Evolutionary conservation across 306 rosid species (phyloP), one percentile per base, ranked within the genome.

Genomic region (Gillenia trifoliata): DNA sequence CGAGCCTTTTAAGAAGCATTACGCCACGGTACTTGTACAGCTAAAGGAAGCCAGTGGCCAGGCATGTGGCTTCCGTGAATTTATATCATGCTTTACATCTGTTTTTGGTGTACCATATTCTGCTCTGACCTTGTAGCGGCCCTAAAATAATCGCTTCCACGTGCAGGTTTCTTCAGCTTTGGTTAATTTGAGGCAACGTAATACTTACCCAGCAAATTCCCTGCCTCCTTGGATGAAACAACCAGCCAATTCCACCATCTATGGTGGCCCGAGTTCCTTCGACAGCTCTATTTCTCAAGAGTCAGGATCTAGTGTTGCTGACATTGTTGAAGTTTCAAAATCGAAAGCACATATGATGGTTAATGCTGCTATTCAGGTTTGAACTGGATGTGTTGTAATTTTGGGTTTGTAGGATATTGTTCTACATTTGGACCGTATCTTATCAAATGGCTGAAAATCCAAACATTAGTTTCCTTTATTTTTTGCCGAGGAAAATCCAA

Each of bases 31-130:
- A 89, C 97, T 89, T 83, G 88, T 91, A 89, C 91, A 88, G 95
- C 95, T 91, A 83, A 88, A 89, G 91, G 95, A 91, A 91, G 97
- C 95, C 95, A 88, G 93, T 89, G 92, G 83, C 84, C 88, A 91
- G 97, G 97, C 97, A 88, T 89, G 97, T 86, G 94, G 93, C 98
- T 90, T 93, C 97, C 92, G 9, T 87, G 75, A 73, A 78, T 86
- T 30, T 82, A 71, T 75, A 70, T 65, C 36, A 36, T 47, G 68
- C 47, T 65, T 71, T 40, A n/a, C 6, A 19, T 74, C 45, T 75
- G 62, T 9, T 56, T 74, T 65, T 23, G 33, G 16, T 60, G 23
- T 75, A 47, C 34, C 47, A 70, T 50, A 71, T 56, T 75, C 71
- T 79, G 40, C 28, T 3, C 59, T 71, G 70, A 34, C 76, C 71